Evolutionary conservation across 139 green algal species (phyloP), one percentile per base, ranked within the genome.

Genomic region (Coelastrella sp.): DNA sequence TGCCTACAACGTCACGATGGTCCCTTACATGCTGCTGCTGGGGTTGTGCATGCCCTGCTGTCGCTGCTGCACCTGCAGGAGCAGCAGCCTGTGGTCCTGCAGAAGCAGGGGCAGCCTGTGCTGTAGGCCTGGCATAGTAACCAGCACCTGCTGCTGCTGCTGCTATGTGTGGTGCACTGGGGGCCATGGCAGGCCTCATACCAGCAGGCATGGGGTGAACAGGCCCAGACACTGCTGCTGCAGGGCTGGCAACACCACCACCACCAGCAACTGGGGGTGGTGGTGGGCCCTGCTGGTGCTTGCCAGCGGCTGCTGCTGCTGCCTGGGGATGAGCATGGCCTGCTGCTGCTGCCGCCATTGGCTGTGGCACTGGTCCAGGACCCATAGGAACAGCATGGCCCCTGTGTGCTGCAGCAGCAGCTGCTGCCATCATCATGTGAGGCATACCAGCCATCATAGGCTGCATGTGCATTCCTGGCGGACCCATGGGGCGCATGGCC

Each of bases 341-440:
- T 89, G 68, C 71, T 89, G 84, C 79, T 73, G 79, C 81, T 76
- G 59, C 57, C 64, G 81, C 81, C 54, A 61, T 22, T 75, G 81
- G 20, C 2, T 54, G 47, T 71, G 23, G 23, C 74, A 59, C 7
- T 59, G 74, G 23, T 8, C 6, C 74, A n/a, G n/a, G 22, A 4
- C 20, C 19, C 16, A 80, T 8, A 19, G 74, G 10, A n/a, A 60
- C 59, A 8, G 10, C 74, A 58, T 59, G 68, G 17, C 16, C 68
- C 17, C 68, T 80, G 23, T 58, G 23, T 65, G 54, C 77, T 83
- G 77, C 77, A 59, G 74, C 74, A 59, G 74, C n/a, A 66, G 77
- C 47, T 83, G 77, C 47, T 83, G 74, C 5, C 74, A 80, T 80
- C n/a, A 80, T 57, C 74, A 80, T 59, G 4, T 57, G 23, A 59